Evolutionary conservation across 805 yeast species (phyloP).

Genomic region (Phaffomyces thermotolerans): DNA sequence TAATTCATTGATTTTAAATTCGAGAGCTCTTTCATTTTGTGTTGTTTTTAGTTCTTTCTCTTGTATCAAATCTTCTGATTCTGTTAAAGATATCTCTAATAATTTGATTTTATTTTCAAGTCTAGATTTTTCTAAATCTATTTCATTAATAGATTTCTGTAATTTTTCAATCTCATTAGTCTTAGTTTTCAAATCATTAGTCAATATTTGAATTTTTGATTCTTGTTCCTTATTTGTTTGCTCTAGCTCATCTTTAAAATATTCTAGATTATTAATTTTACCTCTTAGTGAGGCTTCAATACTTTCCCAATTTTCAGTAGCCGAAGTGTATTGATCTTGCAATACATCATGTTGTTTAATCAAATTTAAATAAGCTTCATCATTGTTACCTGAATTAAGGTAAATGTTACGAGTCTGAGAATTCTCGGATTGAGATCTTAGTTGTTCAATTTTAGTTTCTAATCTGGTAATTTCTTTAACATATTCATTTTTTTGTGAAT

Average conservation of each 20-base stretch:
- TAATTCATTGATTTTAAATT: constrained; percentile 13
- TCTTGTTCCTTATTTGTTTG: constrained; percentile 20
- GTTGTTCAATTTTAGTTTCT: constrained; percentile 63
- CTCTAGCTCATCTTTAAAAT: constrained; percentile 34
- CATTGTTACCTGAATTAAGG: constrained; percentile 17
- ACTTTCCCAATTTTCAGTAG: constrained; percentile 76
- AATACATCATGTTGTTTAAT: constrained; percentile 45
- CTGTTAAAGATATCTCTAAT: constrained; percentile 20
- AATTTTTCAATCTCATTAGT: constrained; percentile 18
- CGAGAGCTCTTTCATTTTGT: constrained; percentile 14
- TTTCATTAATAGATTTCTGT: constrained; percentile 12
- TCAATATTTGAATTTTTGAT: constrained; percentile 24
- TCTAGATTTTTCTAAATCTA: constrained; percentile 22
- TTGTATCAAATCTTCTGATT: constrained; percentile 21
- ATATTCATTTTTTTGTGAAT: constrained; percentile 16
- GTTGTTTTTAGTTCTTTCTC: constrained; percentile 9
- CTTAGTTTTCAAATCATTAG: constrained; percentile 25
- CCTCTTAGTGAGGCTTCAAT: constrained; percentile 60
- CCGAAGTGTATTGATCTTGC: constrained; percentile 65
- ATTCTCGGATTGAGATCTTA: constrained; percentile 56
- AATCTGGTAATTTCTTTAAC: constrained; percentile 45
- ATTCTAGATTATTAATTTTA: constrained; percentile 38
- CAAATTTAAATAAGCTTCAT: constrained; percentile 36
- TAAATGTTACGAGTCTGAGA: constrained; percentile 21
- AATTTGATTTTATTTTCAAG: constrained; percentile 16